phyloP scores from a whole-genome alignment of 1,284 basidiomycete genomes.

The Butyriboletus appendiculatus region DNA sequence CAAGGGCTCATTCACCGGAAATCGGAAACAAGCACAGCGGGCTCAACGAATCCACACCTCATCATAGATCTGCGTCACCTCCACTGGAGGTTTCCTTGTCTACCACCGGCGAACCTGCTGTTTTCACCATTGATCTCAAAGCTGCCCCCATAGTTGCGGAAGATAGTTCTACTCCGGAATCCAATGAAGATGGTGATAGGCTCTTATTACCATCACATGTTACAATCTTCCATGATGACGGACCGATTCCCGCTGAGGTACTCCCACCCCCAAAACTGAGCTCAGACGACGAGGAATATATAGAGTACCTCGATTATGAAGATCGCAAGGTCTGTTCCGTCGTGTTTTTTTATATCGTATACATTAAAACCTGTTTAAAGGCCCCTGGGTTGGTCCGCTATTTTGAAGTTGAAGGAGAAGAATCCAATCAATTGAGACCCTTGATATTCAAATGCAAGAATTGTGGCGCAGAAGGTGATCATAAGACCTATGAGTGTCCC shows the following conservation, averaged over 20 bases:
- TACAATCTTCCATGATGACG: slow-evolving; percentile 43
- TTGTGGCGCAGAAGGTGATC: slow-evolving; percentile 69
- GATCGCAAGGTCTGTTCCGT: slow-evolving; percentile 51
- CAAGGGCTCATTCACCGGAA: slow-evolving; percentile 23
- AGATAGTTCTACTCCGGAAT: slow-evolving; percentile 1
- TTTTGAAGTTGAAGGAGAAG: slow-evolving; percentile 51
- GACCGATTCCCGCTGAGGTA: slow-evolving; percentile 45
- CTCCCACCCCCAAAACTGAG: slow-evolving; percentile 39
- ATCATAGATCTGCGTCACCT: slow-evolving; percentile 6
- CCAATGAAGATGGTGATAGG: slow-evolving; percentile 21
- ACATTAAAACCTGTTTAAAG: slow-evolving; percentile 19
- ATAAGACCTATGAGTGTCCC: slow-evolving; percentile 63
- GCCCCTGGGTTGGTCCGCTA: slow-evolving; percentile 56
- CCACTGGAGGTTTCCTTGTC: neutral
- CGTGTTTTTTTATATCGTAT: slow-evolving; percentile 1
- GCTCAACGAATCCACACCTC: neutral
- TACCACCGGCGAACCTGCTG: slow-evolving; percentile 16
- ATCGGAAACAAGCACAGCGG: neutral
- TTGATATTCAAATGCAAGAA: slow-evolving; percentile 64
- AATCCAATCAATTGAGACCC: slow-evolving; percentile 39
- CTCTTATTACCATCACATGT: slow-evolving; percentile 69
- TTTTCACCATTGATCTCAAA: slow-evolving; percentile 57
- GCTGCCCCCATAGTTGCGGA: slow-evolving; percentile 36
- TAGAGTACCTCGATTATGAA: slow-evolving; percentile 75
- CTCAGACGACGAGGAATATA: slow-evolving; percentile 58